Percentiles rank a stretch among this genome's conserved stretches.
Conservation (phyloP, 2,329 filamentous ascomycete species). For the Aspergillus novoparasiticus region DNA sequence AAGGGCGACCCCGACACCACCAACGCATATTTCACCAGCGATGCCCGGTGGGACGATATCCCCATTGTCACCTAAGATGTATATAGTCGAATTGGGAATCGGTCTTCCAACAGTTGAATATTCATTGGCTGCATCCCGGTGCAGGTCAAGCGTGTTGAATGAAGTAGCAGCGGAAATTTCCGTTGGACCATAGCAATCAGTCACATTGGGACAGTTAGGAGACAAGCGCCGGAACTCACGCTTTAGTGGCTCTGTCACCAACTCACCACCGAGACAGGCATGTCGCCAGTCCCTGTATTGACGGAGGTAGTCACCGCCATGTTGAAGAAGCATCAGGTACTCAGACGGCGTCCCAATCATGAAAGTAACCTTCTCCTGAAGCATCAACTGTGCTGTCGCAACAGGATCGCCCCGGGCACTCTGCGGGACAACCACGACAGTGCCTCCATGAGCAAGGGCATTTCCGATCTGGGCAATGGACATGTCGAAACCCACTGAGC, state of each 20-base stretch:
- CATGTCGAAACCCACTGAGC: not conserved
- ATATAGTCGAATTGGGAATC: constrained; percentile 41
- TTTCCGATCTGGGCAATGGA: not conserved
- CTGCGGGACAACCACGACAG: constrained; percentile 17
- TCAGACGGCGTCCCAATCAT: constrained; percentile 27
- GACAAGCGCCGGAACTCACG: not conserved
- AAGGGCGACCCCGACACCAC: constrained; percentile 27
- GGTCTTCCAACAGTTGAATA: constrained; percentile 7
- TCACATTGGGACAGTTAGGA: not conserved
- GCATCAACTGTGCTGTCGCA: constrained; percentile 20
- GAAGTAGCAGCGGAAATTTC: constrained; percentile 20
- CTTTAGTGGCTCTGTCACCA: constrained; percentile 1
- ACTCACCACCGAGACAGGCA: constrained; percentile 25
- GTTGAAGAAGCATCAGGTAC: constrained; percentile 19
- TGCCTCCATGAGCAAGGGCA: constrained; percentile 22
- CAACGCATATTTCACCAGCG: constrained; percentile 49
- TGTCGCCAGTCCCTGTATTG: constrained; percentile 18
- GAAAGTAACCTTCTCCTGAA: constrained; percentile 19
- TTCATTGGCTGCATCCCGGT: not conserved
- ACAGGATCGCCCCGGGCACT: constrained; percentile 22
- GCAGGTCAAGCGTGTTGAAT: not conserved
- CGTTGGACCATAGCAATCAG: constrained; percentile 20
- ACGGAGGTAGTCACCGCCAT: constrained; percentile 17
- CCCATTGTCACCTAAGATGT: constrained; percentile 39
- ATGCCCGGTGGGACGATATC: constrained; percentile 43